Percentiles rank a stretch among this genome's conserved stretches.
These are phyloP conservation scores for Nymphaea colorata DNA, from an alignment of 164 flowering plant genomes.

Conservation along the genomic window DNA sequence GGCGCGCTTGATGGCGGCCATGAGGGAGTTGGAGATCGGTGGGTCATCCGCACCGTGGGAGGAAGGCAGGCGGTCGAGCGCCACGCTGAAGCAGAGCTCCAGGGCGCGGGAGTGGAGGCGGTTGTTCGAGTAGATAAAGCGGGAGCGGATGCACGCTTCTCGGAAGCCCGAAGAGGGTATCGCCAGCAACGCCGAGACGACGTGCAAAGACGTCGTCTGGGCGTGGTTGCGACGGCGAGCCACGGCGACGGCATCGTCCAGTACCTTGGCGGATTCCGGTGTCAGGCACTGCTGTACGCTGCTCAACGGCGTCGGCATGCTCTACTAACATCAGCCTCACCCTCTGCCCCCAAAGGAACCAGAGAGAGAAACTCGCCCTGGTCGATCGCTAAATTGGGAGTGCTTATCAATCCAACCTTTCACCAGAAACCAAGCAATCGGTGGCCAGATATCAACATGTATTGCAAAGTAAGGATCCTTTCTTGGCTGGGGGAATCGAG, in stretches of 20 bases:
- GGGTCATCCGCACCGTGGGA: slow-evolving; percentile 35
- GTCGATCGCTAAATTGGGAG: too few relatives aligned
- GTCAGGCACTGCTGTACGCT: slow-evolving; percentile 49
- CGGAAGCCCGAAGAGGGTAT: slow-evolving; percentile 45
- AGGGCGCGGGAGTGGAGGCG: slow-evolving; percentile 65
- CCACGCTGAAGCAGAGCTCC: slow-evolving; percentile 60
- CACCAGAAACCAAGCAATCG: neutral
- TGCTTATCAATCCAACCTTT: too few relatives aligned
- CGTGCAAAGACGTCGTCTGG: slow-evolving; percentile 78
- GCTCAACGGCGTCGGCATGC: slow-evolving; percentile 82
- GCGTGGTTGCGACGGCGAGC: slow-evolving; percentile 65
- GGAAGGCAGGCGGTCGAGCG: slow-evolving; percentile 62
- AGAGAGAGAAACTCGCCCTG: too few relatives aligned
- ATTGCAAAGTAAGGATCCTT: slow-evolving; percentile 3
- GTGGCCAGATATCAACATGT: neutral
- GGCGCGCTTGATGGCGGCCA: slow-evolving; percentile 86
- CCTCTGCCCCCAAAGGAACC: neutral
- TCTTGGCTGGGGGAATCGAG: too few relatives aligned
- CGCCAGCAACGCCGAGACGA: slow-evolving; percentile 48
- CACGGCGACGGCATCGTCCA: slow-evolving; percentile 65
- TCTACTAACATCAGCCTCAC: slow-evolving; percentile 17
- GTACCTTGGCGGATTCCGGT: slow-evolving; percentile 48
- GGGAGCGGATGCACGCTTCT: slow-evolving; percentile 51
- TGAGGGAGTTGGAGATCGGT: slow-evolving; percentile 71
- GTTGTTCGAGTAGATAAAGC: slow-evolving; percentile 33